phyloP scores from a whole-genome alignment of 768 basidiomycete species.

The Kwoniella dejecticola region DNA sequence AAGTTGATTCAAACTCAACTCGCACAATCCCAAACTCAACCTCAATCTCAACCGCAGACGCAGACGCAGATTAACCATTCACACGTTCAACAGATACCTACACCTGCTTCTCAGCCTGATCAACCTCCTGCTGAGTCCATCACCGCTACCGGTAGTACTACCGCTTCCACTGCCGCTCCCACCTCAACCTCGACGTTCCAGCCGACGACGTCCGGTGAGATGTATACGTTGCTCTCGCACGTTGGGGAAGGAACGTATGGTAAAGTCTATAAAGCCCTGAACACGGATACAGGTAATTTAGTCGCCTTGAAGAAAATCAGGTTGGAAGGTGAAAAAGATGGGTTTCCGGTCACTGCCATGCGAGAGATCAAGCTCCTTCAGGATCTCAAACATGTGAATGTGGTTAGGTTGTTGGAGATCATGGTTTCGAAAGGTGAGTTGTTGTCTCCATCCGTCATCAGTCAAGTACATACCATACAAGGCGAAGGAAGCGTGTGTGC shows the following conservation, averaged over 20 bases:
- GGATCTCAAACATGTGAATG: slow-evolving; percentile 81
- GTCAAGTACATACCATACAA: neutral
- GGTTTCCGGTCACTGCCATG: slow-evolving; percentile 98
- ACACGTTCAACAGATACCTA: too few species aligned
- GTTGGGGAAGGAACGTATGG: slow-evolving; percentile 99
- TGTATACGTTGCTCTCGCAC: slow-evolving; percentile 82
- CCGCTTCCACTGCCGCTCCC: too few species aligned
- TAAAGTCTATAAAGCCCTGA: slow-evolving; percentile 94
- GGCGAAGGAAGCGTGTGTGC: too few species aligned
- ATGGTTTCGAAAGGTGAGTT: slow-evolving; percentile 91
- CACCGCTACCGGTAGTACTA: too few species aligned
- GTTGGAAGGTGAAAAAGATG: slow-evolving; percentile 96
- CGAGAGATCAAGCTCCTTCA: slow-evolving; percentile 97
- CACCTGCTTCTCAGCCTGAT: too few species aligned
- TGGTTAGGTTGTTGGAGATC: slow-evolving; percentile 92
- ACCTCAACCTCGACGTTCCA: neutral
- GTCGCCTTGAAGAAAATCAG: slow-evolving; percentile 95
- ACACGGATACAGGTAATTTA: slow-evolving; percentile 70
- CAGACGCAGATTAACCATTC: too few species aligned
- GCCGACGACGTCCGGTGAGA: slow-evolving; percentile 29
- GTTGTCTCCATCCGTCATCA: neutral
- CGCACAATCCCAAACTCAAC: neutral
- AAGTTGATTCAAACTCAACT: neutral
- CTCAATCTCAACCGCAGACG: neutral
- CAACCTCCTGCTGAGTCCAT: too few species aligned